Percentiles rank a stretch among this genome's conserved stretches.
Evolutionary conservation across 2,329 filamentous ascomycete species (phyloP).

Genomic region (Blumeria hordei): DNA sequence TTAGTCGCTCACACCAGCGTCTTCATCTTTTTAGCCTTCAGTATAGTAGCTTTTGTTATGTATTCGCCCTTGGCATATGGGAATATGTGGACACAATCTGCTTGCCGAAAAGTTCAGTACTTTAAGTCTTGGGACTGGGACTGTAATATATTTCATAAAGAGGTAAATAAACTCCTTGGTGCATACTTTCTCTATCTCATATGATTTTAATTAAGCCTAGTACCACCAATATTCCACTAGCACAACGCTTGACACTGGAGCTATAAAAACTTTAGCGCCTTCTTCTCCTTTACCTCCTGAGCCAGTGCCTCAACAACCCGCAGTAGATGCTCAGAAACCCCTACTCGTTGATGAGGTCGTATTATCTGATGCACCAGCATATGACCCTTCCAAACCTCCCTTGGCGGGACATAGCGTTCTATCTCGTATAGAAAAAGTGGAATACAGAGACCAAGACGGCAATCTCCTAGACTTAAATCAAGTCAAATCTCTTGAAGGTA

Average conservation of each 20-base stretch:
- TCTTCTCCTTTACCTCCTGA: no score
- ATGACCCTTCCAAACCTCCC: conserved; percentile 8
- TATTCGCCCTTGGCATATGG: conserved; percentile 81
- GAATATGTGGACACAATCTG: conserved; percentile 73
- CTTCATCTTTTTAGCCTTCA: conserved; percentile 47
- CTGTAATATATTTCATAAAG: conserved; percentile 75
- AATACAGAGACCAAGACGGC: conserved; percentile 87
- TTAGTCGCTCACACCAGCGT: conserved; percentile 52
- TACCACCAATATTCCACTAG: conserved; percentile 15
- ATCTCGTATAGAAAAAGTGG: conserved; percentile 51
- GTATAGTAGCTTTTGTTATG: conserved; percentile 55
- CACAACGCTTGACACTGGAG: no score
- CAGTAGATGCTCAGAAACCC: conserved; percentile 10
- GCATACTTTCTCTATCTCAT: conserved; percentile 4
- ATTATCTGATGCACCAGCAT: conserved; percentile 11
- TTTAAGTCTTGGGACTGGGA: conserved; percentile 90
- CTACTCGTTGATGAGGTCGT: conserved; percentile 9
- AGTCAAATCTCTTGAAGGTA: conserved; percentile 64
- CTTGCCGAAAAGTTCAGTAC: conserved; percentile 72
- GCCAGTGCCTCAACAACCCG: conserved; percentile 7
- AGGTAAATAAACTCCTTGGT: conserved; percentile 36
- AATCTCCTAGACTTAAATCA: conserved; percentile 68
- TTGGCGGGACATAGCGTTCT: conserved; percentile 12
- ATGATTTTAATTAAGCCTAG: conserved; percentile 9
- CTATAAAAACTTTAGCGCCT: no score